Evolutionary conservation across 192 early-diverging fungal species (phyloP), one percentile per base, ranked within the genome.

Genomic region (Mortierella hygrophila): DNA sequence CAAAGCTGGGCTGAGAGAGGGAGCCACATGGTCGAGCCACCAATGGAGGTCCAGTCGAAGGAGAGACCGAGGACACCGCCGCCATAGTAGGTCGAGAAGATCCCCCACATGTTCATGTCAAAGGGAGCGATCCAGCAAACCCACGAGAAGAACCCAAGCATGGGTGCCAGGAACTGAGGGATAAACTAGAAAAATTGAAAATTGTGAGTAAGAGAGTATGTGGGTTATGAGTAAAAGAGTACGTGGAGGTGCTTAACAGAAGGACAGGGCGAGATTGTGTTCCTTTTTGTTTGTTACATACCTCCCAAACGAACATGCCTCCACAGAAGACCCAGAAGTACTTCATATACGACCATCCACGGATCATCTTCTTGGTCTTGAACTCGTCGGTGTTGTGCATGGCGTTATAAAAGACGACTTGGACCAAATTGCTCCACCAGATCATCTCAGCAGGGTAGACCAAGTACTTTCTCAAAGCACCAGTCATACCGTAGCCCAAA

Each of bases 371-470:
- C 63, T 69, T 70, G 23, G 46, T 40, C 65, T 75, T 74, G 52
- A 79, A 85, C 77, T 85, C 73, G 26, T 85, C 74, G 0, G 82
- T 85, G 57, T 79, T 79, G 68, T 89, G 85, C 46, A 89, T 70
- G 15, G 92, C 89, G 49, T 89, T 91, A 79, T 85, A 92, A 32
- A 91, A 80, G 2, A 89, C 87, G 29, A 89, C 87, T 52, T 89
- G 86, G 52, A 92, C 91, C 16, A 99, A 89, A 32, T 91, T 94
- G 6, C 90, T 72, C 21, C 97, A 97, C 97, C 97, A 99, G 52
- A 96, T 88, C 96, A 97, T 97, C 7, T 92, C 90, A 1, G 94
- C 86, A 16, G 96, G 97, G 75, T 95, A 93, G 23, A 98, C 96
- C 1, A 47, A 97, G 86, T 88, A 94, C 95, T 52, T 92, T 54